Percentiles rank a stretch among this genome's conserved stretches.
Evolutionary conservation across 768 basidiomycete genomes (phyloP).

Genomic region (Lepiota brunneoincarnata): DNA sequence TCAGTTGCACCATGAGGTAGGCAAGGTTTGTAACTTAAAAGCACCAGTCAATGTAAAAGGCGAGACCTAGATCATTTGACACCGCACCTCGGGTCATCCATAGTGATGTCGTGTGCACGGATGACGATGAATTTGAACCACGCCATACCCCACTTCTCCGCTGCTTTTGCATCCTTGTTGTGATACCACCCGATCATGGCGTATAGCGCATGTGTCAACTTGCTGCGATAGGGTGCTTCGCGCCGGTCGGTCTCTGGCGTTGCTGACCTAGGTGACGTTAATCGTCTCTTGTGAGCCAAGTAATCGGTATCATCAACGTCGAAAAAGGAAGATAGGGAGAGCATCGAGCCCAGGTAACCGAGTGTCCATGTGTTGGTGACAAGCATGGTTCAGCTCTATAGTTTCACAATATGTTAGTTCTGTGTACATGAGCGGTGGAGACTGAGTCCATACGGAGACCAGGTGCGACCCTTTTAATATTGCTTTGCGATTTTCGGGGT

Average conservation of each 20-base stretch:
- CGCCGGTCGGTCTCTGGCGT: neutral
- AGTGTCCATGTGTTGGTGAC: constrained; percentile 19
- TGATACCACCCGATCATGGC: constrained; percentile 25
- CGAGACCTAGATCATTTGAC: too few species aligned
- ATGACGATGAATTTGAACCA: constrained; percentile 21
- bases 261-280: neutral
- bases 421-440: neutral
- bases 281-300: neutral
- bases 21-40: constrained; percentile 5
- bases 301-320: constrained; percentile 6
- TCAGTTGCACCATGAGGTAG: constrained; percentile 9
- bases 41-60: neutral
- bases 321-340: constrained; percentile 21
- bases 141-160: constrained; percentile 18
- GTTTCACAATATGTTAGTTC: neutral
- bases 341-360: constrained; percentile 18
- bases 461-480: constrained; percentile 20
- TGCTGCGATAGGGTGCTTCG: constrained; percentile 1
- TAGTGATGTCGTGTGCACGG: constrained; percentile 16
- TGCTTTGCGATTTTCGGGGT: constrained; percentile 22
- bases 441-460: constrained; percentile 13
- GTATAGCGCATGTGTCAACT: constrained; percentile 14
- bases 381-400: constrained; percentile 15
- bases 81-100: constrained; percentile 10
- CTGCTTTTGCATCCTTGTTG: constrained; percentile 13